Evolutionary conservation across 805 yeast genomes (phyloP).

Genomic region (Spathaspora hagerdaliae): DNA sequence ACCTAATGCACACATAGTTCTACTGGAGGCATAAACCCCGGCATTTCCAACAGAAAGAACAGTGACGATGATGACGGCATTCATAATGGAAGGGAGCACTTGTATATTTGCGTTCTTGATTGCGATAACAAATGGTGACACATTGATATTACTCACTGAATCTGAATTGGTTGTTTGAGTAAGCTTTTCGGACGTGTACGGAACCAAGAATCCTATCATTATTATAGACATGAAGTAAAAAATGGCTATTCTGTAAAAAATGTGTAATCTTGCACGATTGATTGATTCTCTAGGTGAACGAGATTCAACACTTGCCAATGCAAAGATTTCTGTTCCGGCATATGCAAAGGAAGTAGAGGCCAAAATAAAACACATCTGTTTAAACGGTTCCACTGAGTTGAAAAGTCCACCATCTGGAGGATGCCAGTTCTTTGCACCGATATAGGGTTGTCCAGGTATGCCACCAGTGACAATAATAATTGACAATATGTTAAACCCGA

Average conservation of each 20-base stretch:
- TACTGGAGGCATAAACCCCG: conserved; percentile 31
- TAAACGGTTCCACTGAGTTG: conserved; percentile 39
- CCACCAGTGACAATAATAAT: conserved; percentile 59
- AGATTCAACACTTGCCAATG: conserved; percentile 66
- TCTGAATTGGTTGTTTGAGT: conserved; percentile 3
- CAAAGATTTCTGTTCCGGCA: conserved; percentile 65
- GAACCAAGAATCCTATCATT: conserved; percentile 54
- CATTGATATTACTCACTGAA: conserved; percentile 20
- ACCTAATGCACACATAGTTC: conserved; percentile 28
- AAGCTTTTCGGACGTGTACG: conserved; percentile 18
- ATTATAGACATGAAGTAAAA: conserved; percentile 53
- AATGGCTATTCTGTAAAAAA: conserved; percentile 58
- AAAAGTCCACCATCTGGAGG: conserved; percentile 52
- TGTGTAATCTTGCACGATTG: conserved; percentile 63
- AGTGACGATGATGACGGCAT: conserved; percentile 29
- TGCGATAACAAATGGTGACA: conserved; percentile 39
- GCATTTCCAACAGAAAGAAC: conserved; percentile 34
- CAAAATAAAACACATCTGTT: conserved; percentile 58
- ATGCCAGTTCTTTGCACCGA: conserved; percentile 59
- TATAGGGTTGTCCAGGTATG: conserved; percentile 48
- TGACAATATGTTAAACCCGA: conserved; percentile 55
- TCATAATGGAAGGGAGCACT: conserved; percentile 30
- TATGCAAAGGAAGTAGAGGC: conserved; percentile 63
- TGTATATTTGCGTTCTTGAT: conserved; percentile 26
- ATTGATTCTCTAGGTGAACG: conserved; percentile 56